These are phyloP conservation scores for Colletotrichum sp. DNA, from an alignment of 2,329 filamentous ascomycete species.

Conservation along the genomic window DNA sequence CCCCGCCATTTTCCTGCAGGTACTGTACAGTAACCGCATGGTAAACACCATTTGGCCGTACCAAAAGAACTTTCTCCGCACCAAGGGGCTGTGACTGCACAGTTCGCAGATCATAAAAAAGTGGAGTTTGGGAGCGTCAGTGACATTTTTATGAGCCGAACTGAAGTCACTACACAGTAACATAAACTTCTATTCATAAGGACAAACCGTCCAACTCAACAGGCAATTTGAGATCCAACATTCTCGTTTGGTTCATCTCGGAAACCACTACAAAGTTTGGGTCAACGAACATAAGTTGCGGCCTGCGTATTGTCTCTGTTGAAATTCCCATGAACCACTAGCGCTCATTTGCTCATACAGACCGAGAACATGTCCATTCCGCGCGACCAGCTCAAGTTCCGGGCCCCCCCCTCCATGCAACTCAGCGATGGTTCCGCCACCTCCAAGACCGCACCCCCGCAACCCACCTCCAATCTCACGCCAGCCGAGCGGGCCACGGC, in stretches of 20 bases:
- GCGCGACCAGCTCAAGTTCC: background rate
- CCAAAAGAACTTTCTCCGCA: background rate
- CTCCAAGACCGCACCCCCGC: conserved; percentile 2
- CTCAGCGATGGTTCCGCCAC: conserved; percentile 13
- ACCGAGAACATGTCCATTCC: background rate
- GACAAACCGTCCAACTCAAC: too few species aligned
- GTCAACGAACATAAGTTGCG: background rate
- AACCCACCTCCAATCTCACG: background rate
- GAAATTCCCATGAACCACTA: too few species aligned
- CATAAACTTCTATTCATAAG: too few species aligned
- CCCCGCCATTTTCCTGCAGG: background rate
- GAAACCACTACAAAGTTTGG: too few species aligned
- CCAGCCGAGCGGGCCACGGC: background rate
- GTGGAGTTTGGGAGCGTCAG: too few species aligned
- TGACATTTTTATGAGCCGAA: too few species aligned
- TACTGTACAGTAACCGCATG: background rate
- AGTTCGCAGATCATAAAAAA: background rate
- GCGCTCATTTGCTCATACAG: background rate
- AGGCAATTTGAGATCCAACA: too few species aligned
- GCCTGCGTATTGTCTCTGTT: too few species aligned
- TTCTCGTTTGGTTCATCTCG: too few species aligned
- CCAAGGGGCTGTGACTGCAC: background rate
- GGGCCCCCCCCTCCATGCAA: background rate
- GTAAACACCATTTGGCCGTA: background rate
- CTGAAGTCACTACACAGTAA: too few species aligned